These are phyloP conservation scores for Coniochaeta ligniaria DNA, from an alignment of 2,329 filamentous ascomycete genomes.

Conservation along the genomic window DNA sequence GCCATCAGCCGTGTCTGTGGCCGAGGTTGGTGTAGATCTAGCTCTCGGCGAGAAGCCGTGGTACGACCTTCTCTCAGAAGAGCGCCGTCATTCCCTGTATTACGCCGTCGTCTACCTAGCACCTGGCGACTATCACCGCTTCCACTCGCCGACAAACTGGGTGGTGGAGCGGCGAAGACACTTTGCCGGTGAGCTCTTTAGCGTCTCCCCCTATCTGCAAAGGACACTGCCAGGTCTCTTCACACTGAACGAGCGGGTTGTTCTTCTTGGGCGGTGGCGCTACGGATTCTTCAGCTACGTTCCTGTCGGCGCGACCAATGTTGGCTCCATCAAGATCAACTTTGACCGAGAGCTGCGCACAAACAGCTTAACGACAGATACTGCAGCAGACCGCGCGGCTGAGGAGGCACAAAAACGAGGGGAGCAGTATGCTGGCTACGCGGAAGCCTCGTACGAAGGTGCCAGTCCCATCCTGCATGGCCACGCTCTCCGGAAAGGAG, in stretches of 20 bases:
- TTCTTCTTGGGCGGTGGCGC: constrained; percentile 87
- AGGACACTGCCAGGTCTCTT: constrained; percentile 89
- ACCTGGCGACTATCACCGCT: constrained; percentile 95
- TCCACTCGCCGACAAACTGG: constrained; percentile 93
- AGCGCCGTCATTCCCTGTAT: constrained; percentile 68
- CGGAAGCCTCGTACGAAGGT: constrained; percentile 79
- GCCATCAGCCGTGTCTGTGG: constrained; percentile 64
- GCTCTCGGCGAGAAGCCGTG: constrained; percentile 64
- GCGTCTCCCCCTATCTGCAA: constrained; percentile 90
- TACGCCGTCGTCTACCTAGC: constrained; percentile 95
- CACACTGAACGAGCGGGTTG: constrained; percentile 92
- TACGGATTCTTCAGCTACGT: constrained; percentile 97
- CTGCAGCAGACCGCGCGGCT: constrained; percentile 78
- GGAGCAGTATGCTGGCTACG: constrained; percentile 82
- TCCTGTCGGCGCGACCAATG: constrained; percentile 93
- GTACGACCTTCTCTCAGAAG: constrained; percentile 59
- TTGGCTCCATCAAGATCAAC: constrained; percentile 93
- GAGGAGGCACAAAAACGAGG: constrained; percentile 69
- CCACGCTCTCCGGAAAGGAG: constrained; percentile 75
- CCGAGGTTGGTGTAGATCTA: constrained; percentile 77
- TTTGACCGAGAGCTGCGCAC: constrained; percentile 92
- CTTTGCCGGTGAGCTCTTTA: constrained; percentile 93
- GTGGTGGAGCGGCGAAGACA: constrained; percentile 92
- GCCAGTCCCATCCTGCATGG: constrained; percentile 75
- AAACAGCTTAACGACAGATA: constrained; percentile 88